Conservation (phyloP, 352 stramenopile species). For the Globisporangium cederbergense region DNA sequence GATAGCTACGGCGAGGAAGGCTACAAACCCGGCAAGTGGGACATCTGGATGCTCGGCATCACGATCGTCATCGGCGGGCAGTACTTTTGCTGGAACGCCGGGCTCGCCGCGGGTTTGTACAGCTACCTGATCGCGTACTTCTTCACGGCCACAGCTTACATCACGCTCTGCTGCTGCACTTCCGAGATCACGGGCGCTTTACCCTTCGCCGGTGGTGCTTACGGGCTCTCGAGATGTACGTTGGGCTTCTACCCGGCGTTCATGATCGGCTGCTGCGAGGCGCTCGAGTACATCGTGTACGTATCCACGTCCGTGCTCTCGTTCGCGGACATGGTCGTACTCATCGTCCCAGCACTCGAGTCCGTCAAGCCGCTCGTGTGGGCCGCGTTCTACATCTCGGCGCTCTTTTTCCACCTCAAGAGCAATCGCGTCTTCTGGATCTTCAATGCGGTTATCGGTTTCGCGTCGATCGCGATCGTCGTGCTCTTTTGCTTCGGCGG, state of each 20-base stretch:
- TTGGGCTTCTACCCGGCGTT: slow-evolving; percentile 20
- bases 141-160: slow-evolving; percentile 23
- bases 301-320: slow-evolving; percentile 30
- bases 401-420: slow-evolving; percentile 30
- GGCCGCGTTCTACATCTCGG: slow-evolving; percentile 30
- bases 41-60: slow-evolving; percentile 7
- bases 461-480: slow-evolving; percentile 30
- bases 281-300: slow-evolving; percentile 36
- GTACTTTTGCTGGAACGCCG: slow-evolving; percentile 32
- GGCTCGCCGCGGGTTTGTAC: slow-evolving; percentile 19
- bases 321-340: slow-evolving; percentile 33
- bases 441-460: slow-evolving; percentile 33
- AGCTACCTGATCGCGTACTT: slow-evolving; percentile 23
- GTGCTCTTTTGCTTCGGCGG: slow-evolving; percentile 37
- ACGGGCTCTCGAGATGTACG: slow-evolving; percentile 14
- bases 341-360: too few relatives aligned
- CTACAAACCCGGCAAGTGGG: background rate
- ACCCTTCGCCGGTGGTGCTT: slow-evolving; percentile 26
- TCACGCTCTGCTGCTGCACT: slow-evolving; percentile 27
- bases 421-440: slow-evolving; percentile 36
- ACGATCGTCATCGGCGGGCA: slow-evolving; percentile 22
- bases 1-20: background rate
- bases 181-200: slow-evolving; percentile 29
- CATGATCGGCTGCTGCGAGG: slow-evolving; percentile 32
- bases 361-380: slow-evolving; percentile 22